Conservation (phyloP, 2,329 filamentous ascomycete genomes). For the Camptophora hylomeconis region DNA sequence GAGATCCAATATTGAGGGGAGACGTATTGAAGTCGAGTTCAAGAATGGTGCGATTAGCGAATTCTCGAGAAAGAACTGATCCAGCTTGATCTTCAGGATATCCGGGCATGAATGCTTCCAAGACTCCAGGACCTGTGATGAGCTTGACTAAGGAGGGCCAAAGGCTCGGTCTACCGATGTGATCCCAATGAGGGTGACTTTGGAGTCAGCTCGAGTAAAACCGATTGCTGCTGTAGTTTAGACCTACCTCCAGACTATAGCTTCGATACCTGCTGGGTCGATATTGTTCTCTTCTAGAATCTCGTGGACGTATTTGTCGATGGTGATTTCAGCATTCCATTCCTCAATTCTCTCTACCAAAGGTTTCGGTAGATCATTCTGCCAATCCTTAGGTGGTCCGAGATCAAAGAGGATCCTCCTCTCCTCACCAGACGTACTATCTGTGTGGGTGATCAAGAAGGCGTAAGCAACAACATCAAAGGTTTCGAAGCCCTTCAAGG, state of each 20-base stretch:
- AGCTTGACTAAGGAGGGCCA: constrained; percentile 36
- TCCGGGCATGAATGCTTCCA: neutral
- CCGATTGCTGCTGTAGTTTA: neutral
- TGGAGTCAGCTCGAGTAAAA: neutral
- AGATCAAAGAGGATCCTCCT: constrained; percentile 21
- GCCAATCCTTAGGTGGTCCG: constrained; percentile 21
- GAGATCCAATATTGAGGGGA: constrained; percentile 23
- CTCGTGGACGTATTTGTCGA: constrained; percentile 10
- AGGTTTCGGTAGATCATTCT: constrained; percentile 12
- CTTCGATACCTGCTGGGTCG: constrained; percentile 2
- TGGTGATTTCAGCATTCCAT: constrained; percentile 9
- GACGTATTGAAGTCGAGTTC: neutral
- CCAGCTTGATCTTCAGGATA: constrained; percentile 1
- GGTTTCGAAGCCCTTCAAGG: constrained; percentile 6
- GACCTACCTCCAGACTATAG: constrained; percentile 10
- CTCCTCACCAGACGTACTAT: constrained; percentile 2
- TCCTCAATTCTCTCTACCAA: constrained; percentile 6
- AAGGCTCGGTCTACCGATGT: constrained; percentile 35
- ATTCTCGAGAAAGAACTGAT: neutral
- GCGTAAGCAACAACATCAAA: constrained; percentile 10
- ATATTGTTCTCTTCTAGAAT: constrained; percentile 12
- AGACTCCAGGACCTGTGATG: constrained; percentile 43
- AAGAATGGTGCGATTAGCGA: constrained; percentile 1
- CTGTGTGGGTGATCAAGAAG: constrained; percentile 10
- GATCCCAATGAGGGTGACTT: constrained; percentile 24